phyloP scores from a whole-genome alignment of 2,329 filamentous ascomycete genomes.

The Neonectria magnoliae region DNA sequence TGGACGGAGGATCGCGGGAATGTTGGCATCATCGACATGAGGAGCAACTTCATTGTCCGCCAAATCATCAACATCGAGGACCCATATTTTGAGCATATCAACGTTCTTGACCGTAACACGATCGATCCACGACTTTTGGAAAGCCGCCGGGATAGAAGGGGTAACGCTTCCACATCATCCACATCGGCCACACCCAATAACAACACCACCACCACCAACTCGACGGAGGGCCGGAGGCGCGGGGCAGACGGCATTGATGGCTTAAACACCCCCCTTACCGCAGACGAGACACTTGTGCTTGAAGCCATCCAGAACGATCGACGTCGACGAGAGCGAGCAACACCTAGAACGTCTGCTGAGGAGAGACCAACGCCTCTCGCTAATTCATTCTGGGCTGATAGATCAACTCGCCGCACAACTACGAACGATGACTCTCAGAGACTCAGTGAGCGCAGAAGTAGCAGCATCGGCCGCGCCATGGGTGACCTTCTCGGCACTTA shows the following conservation, averaged over 20 bases:
- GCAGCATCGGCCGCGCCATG: slow-evolving; percentile 50
- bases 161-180: slow-evolving; percentile 19
- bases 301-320: slow-evolving; percentile 66
- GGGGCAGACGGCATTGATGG: slow-evolving; percentile 51
- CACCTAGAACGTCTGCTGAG: slow-evolving; percentile 37
- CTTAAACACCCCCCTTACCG: slow-evolving; percentile 61
- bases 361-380: slow-evolving; percentile 24
- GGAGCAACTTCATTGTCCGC: slow-evolving; percentile 71
- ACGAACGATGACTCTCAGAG: slow-evolving; percentile 42
- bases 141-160: slow-evolving; percentile 54
- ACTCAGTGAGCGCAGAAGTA: slow-evolving; percentile 48
- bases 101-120: slow-evolving; percentile 64
- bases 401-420: slow-evolving; percentile 27
- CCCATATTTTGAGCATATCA: slow-evolving; percentile 65
- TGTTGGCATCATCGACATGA: slow-evolving; percentile 78
- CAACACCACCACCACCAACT: slow-evolving; percentile 14
- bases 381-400: slow-evolving; percentile 26
- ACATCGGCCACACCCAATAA: slow-evolving; percentile 15
- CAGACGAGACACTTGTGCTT: slow-evolving; percentile 65
- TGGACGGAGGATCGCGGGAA: slow-evolving; percentile 91
- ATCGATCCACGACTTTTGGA: slow-evolving; percentile 65
- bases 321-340: slow-evolving; percentile 58
- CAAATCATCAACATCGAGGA: slow-evolving; percentile 75
- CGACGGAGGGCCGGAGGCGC: slow-evolving; percentile 42
- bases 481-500: slow-evolving; percentile 52